Evolutionary conservation across 495 filamentous ascomycete species (phyloP), one percentile per base, ranked within the genome.

Genomic region (Talaromyces wortmannii): DNA sequence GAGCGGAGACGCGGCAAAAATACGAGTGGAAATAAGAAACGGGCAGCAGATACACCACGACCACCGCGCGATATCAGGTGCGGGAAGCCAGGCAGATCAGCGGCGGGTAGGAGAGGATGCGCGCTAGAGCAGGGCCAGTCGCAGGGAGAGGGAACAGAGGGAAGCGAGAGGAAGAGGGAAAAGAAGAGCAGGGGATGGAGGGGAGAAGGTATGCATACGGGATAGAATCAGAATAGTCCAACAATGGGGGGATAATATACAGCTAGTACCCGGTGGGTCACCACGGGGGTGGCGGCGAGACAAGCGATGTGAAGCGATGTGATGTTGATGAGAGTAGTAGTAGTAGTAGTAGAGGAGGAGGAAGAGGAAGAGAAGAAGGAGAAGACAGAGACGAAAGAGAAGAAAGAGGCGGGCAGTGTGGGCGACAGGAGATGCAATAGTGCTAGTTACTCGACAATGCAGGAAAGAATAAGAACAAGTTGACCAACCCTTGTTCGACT

Each of bases 141-240:
- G 29, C 16, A 53, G 55, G 57, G 52, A 57, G 33, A 57, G 57
- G 56, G 56, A 59, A 58, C 57, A 55, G 50, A 57, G 49, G 60
- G 58, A 61, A 58, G 52, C 56, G 52, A 61, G 51, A 52, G 57
- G 40, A 56, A 52, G 55, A 59, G 58, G 59, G 59, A 56, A 62
- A 65, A 48, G 15, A 17, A 44, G 47, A 56, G 59, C 51, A 70
- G 68, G 29, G 10, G 16, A 44, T 43, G 43, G 36, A 33, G 40
- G 36, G 43, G 40, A 32, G 51, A 36, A 45, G 29, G 15, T 17
- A 48, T 48, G 45, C 45, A 48, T 18, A 30, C 23, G 15, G 45
- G 8, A 10, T 40, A 13, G 36, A 40, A 40, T 40, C 36, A 40
- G 36, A 40, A 10, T 40, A 10, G 36, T 40, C 36, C 36, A 40